Evolutionary conservation across 176 grass and related monocot genomes (phyloP), one percentile per base, ranked within the genome.

Genomic region (Typha latifolia): DNA sequence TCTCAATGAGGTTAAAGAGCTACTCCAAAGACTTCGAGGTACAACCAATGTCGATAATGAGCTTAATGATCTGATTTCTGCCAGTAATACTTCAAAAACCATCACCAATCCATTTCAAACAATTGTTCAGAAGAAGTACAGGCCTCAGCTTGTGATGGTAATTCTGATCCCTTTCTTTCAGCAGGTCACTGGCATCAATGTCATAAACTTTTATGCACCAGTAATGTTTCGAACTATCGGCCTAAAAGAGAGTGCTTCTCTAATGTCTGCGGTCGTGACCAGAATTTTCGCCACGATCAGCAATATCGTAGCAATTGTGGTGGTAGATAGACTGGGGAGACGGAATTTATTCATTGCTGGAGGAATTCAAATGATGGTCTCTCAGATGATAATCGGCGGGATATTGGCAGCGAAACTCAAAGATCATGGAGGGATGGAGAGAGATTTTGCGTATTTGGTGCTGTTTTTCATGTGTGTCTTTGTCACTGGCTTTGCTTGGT

Each of bases 161-260:
- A 67, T 89, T 13, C 16, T 90, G 48, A 70, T 84, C 20, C 74
- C 90, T 47, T 85, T 95, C 70, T 90, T 90, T 67, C 85, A 81
- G 62, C 90, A 95, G 71, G 32, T 86, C 24, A 90, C 77, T 4
- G 90, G 90, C 21, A 95, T 95, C 32, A 86, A 90, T 47, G 83
- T 95, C 59, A 74, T 95, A 15, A 95, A 95, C 70, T 95, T 95
- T 31, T 90, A 95, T 66, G 77, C 80, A 1, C 80, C 86, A 0
- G 61, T 90, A 11, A 34, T 89, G 86, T 95, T 93, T 69, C 80
- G 73, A 53, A 85, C 85, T 11, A 81, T 89, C 5, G 85, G 90
- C 26, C 72, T 94, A 23, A 69, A 81, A 51, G 82, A 89, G 73
- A 81, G 71, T 0, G 67, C 74, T 1, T 78, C 90, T 14, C 86